These are phyloP conservation scores for Termitomyces sp. DNA, from an alignment of 768 basidiomycete genomes.

Conservation along the genomic window DNA sequence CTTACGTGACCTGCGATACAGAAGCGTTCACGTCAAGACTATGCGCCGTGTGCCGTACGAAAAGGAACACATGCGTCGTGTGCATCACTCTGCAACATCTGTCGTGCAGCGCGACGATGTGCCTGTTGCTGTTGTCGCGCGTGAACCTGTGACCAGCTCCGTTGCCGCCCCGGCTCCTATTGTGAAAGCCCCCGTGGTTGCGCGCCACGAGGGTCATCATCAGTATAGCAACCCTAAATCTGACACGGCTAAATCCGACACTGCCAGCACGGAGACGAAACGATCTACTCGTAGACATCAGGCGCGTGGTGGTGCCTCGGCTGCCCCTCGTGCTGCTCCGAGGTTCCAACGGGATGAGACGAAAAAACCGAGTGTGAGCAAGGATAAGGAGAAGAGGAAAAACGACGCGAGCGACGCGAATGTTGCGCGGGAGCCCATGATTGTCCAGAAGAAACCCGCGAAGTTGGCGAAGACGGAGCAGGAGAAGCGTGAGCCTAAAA, in stretches of 20 bases:
- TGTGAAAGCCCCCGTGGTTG: background rate
- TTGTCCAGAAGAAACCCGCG: background rate
- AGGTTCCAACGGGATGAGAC: constrained; percentile 5
- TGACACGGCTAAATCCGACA: background rate
- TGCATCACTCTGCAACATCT: constrained; percentile 6
- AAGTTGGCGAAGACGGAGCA: background rate
- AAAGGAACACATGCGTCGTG: constrained; percentile 3
- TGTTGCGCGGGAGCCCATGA: background rate
- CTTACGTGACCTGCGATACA: background rate
- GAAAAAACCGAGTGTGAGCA: background rate
- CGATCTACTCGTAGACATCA: background rate
- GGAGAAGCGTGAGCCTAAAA: background rate
- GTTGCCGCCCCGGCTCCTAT: background rate
- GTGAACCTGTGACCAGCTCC: background rate
- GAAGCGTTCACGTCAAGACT: constrained; percentile 1
- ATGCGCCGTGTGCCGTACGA: constrained; percentile 8
- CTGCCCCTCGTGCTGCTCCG: background rate
- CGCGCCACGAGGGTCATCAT: background rate
- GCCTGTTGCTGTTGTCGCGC: background rate
- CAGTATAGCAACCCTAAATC: background rate
- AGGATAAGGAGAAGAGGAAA: background rate
- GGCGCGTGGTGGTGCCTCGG: background rate
- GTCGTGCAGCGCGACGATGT: background rate
- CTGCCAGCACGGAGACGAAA: background rate
- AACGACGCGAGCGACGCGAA: background rate